Conservation (phyloP, 352 stramenopile species). For the Pythium plurisporium region DNA sequence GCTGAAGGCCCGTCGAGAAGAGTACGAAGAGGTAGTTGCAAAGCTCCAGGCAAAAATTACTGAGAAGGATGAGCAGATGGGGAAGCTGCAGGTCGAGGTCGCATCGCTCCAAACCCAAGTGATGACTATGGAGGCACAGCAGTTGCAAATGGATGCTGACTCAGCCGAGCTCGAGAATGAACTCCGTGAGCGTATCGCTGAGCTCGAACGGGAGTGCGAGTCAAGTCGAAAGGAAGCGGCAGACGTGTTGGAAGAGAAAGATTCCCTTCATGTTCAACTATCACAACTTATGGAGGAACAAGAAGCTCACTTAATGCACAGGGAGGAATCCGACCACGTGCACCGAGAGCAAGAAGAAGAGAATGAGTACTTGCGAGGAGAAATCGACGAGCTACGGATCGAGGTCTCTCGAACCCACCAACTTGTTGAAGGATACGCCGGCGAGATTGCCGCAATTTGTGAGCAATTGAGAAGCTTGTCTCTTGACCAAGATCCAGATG, state of each 20-base stretch:
- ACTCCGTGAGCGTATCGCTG: slow-evolving; percentile 6
- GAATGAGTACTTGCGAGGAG: slow-evolving; percentile 4
- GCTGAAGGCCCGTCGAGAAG: background rate
- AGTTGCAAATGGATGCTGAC: slow-evolving; percentile 14
- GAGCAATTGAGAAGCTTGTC: background rate
- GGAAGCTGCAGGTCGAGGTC: slow-evolving; percentile 10
- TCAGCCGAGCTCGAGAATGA: slow-evolving; percentile 8
- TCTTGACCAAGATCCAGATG: background rate
- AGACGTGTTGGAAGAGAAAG: background rate
- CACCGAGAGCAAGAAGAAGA: slow-evolving; percentile 7
- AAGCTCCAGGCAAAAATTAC: background rate
- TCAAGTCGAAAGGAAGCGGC: background rate
- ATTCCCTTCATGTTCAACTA: slow-evolving; percentile 1
- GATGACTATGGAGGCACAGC: slow-evolving; percentile 20
- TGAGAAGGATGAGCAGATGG: slow-evolving; percentile 11
- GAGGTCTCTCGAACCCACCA: slow-evolving; percentile 6
- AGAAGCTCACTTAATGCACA: slow-evolving; percentile 4
- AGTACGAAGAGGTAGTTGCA: background rate
- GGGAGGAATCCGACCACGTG: slow-evolving; percentile 10
- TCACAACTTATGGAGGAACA: slow-evolving; percentile 12
- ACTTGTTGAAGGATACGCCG: background rate
- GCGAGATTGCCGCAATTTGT: slow-evolving; percentile 1
- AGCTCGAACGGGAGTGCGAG: slow-evolving; percentile 7
- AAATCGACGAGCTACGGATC: slow-evolving; percentile 1
- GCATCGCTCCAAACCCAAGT: slow-evolving; percentile 18